These are phyloP conservation scores for Paecilomyces fulvus DNA, from an alignment of 2,329 filamentous ascomycete species.

Conservation along the genomic window DNA sequence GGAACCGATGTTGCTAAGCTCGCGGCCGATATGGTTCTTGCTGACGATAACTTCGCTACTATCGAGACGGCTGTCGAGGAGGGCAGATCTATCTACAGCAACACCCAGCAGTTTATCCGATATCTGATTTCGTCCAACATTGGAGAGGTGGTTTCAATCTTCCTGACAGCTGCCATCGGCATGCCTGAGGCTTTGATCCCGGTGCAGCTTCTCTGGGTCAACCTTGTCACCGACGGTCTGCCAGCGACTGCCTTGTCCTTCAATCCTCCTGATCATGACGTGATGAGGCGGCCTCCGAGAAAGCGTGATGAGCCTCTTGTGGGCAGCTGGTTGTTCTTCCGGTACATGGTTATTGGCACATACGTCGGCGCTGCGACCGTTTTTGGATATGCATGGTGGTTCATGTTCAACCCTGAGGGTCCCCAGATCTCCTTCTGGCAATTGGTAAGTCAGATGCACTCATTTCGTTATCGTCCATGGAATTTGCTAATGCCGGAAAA, in stretches of 20 bases:
- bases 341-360: slow-evolving; percentile 90
- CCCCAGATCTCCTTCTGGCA: slow-evolving; percentile 89
- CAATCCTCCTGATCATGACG: slow-evolving; percentile 96
- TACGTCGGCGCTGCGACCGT: slow-evolving; percentile 95
- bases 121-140: slow-evolving; percentile 99
- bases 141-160: slow-evolving; percentile 97
- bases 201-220: slow-evolving; percentile 97
- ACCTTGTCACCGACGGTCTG: slow-evolving; percentile 93
- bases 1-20: slow-evolving; percentile 96
- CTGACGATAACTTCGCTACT: slow-evolving; percentile 97
- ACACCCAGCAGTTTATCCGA: slow-evolving; percentile 98
- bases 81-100: slow-evolving; percentile 97
- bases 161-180: slow-evolving; percentile 88
- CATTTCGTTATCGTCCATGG: slow-evolving; percentile 5
- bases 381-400: slow-evolving; percentile 99
- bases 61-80: slow-evolving; percentile 95
- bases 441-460: slow-evolving; percentile 43
- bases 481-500: slow-evolving; percentile 5
- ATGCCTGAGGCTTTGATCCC: slow-evolving; percentile 97
- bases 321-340: slow-evolving; percentile 92
- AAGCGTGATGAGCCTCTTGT: slow-evolving; percentile 91
- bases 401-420: slow-evolving; percentile 87
- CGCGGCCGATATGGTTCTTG: slow-evolving; percentile 95
- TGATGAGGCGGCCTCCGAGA: slow-evolving; percentile 86
- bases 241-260: slow-evolving; percentile 94